phyloP scores from a whole-genome alignment of 2,329 filamentous ascomycete genomes.

The Raffaelea albimanens region DNA sequence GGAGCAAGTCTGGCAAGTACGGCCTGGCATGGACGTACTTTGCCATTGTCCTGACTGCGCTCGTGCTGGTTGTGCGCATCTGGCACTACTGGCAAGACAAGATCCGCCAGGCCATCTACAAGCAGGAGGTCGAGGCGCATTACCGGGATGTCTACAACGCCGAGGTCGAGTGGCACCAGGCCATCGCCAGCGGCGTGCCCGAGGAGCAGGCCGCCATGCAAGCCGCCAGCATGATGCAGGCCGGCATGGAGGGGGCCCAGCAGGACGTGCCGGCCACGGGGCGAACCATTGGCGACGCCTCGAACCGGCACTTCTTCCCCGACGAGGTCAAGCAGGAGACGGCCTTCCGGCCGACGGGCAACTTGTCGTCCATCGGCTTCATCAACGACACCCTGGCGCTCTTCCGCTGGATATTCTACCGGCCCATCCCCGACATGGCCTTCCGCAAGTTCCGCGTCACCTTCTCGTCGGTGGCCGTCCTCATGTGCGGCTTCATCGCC shows the following conservation, averaged over 20 bases:
- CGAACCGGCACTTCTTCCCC: slow-evolving; percentile 66
- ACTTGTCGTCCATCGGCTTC: slow-evolving; percentile 63
- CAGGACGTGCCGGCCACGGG: neutral
- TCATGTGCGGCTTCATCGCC: slow-evolving; percentile 57
- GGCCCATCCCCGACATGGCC: slow-evolving; percentile 66
- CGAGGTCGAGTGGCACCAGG: slow-evolving; percentile 36
- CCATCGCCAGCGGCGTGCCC: slow-evolving; percentile 24
- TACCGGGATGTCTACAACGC: slow-evolving; percentile 44
- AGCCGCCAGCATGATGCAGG: neutral
- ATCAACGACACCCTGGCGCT: slow-evolving; percentile 75
- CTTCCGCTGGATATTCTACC: slow-evolving; percentile 82
- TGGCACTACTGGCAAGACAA: slow-evolving; percentile 93
- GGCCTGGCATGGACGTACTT: slow-evolving; percentile 84
- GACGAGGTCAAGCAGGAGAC: slow-evolving; percentile 47
- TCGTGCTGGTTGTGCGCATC: slow-evolving; percentile 60
- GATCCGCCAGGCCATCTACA: slow-evolving; percentile 79
- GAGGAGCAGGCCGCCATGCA: neutral
- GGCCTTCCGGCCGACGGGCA: slow-evolving; percentile 55
- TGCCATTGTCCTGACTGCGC: slow-evolving; percentile 58
- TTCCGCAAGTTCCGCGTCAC: slow-evolving; percentile 61
- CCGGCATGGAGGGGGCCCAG: too few species aligned
- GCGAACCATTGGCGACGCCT: slow-evolving; percentile 26
- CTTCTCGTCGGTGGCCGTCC: slow-evolving; percentile 70
- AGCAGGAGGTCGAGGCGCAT: slow-evolving; percentile 65
- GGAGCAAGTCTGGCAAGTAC: slow-evolving; percentile 75